Evolutionary conservation across 208 protist species (phyloP).

Genomic region (Lotmaria passim): DNA sequence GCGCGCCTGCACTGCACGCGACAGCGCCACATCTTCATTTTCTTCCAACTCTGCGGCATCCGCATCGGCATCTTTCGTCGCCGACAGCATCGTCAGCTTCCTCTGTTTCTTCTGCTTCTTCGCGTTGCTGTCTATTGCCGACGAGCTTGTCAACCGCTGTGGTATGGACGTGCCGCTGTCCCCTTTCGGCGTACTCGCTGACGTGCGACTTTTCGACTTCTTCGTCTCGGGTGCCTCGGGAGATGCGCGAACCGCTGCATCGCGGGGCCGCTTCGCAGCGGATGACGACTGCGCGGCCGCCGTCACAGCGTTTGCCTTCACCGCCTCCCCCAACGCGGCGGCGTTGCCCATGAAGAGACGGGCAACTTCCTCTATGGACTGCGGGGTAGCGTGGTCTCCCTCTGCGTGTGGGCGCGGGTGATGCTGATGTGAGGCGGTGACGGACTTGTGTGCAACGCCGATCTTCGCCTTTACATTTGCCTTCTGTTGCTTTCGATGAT

Average conservation of each 20-base stretch:
- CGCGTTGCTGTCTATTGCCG: neutral
- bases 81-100: too few species aligned
- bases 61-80: neutral
- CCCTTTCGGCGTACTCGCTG: neutral
- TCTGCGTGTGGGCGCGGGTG: neutral
- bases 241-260: neutral
- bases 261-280: neutral
- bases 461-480: too few species aligned
- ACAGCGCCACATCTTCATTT: conserved; percentile 54
- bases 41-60: neutral
- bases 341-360: conserved; percentile 29
- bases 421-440: neutral
- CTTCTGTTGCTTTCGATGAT: neutral
- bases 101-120: conserved; percentile 3
- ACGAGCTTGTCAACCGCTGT: neutral
- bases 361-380: conserved; percentile 30
- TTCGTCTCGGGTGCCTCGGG: neutral
- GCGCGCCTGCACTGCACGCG: conserved; percentile 54
- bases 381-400: neutral
- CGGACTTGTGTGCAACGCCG: neutral
- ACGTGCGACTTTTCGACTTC: neutral
- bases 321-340: conserved; percentile 2
- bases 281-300: neutral
- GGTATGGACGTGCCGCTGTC: neutral
- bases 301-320: conserved; percentile 14